phyloP scores from a whole-genome alignment of 257 asterid species.

The Phtheirospermum japonicum region DNA sequence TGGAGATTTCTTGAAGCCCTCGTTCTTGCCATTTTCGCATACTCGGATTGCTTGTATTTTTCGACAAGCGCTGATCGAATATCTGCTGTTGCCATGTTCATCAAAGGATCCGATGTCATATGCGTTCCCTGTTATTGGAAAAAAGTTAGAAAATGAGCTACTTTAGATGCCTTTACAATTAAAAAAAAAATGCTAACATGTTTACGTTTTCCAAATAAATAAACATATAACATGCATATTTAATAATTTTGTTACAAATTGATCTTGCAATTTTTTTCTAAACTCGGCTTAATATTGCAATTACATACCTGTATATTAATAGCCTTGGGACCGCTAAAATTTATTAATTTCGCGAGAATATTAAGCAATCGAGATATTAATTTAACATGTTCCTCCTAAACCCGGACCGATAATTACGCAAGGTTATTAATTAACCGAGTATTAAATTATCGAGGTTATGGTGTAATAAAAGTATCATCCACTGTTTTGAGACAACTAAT shows the following conservation, averaged over 20 bases:
- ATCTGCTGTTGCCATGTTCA: slow-evolving; percentile 71
- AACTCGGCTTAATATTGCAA: neutral
- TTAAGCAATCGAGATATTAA: too few species aligned
- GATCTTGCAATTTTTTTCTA: neutral
- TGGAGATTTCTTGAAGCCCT: slow-evolving; percentile 52
- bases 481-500: too few species aligned
- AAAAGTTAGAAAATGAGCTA: neutral
- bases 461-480: too few species aligned
- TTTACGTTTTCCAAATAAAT: neutral
- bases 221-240: neutral
- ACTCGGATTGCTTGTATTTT: slow-evolving; percentile 62
- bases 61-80: slow-evolving; percentile 63
- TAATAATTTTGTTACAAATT: too few species aligned
- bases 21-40: slow-evolving; percentile 43
- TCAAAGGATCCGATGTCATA: slow-evolving; percentile 54
- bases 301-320: too few species aligned
- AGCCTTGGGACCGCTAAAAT: too few species aligned
- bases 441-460: too few species aligned
- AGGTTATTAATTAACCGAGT: too few species aligned
- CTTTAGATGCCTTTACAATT: neutral
- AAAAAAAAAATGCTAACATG: neutral
- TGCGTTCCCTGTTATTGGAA: slow-evolving; percentile 47
- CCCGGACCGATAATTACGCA: too few species aligned
- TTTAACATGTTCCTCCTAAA: too few species aligned
- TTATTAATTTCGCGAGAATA: too few species aligned